Conservation (phyloP, 2,329 filamentous ascomycete species). For the Saccharata proteae region DNA sequence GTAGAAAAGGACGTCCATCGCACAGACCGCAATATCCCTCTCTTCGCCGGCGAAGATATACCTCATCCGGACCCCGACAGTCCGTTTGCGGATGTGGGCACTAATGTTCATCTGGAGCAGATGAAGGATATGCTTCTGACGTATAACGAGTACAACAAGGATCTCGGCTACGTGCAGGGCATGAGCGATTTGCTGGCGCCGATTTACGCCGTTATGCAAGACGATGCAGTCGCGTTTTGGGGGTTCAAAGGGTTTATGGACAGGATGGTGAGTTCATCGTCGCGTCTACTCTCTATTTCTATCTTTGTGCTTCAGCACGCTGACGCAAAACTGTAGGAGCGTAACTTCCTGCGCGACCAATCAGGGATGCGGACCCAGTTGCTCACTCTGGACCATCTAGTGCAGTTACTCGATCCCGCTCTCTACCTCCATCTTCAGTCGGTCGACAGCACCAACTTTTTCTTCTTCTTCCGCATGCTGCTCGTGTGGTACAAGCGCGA, state of each 20-base stretch:
- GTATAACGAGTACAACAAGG: slow-evolving; percentile 95
- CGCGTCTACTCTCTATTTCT: not conserved
- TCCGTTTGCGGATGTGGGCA: slow-evolving; percentile 83
- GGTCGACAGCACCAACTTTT: slow-evolving; percentile 95
- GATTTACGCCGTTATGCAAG: slow-evolving; percentile 93
- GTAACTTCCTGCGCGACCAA: slow-evolving; percentile 91
- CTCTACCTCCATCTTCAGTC: slow-evolving; percentile 82
- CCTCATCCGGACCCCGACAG: slow-evolving; percentile 94
- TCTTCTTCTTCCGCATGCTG: slow-evolving; percentile 99
- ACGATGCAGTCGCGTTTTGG: slow-evolving; percentile 96
- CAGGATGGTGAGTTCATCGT: slow-evolving; percentile 51
- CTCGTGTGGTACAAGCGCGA: slow-evolving; percentile 98
- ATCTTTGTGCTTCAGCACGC: not conserved
- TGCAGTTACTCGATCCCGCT: slow-evolving; percentile 92
- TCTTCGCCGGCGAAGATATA: slow-evolving; percentile 92
- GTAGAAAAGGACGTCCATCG: slow-evolving; percentile 97
- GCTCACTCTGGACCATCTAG: slow-evolving; percentile 80
- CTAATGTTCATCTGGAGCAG: slow-evolving; percentile 95
- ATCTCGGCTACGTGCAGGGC: slow-evolving; percentile 92
- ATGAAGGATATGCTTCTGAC: slow-evolving; percentile 99
- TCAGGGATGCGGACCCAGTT: slow-evolving; percentile 92
- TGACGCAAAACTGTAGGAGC: slow-evolving; percentile 42
- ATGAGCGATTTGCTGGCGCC: slow-evolving; percentile 96
- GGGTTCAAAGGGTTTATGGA: slow-evolving; percentile 94
- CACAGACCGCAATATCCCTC: slow-evolving; percentile 86